Base-by-base conservation (phyloP, 805 yeast genomes). In the Kregervanrija pseudodelftensis region DNA sequence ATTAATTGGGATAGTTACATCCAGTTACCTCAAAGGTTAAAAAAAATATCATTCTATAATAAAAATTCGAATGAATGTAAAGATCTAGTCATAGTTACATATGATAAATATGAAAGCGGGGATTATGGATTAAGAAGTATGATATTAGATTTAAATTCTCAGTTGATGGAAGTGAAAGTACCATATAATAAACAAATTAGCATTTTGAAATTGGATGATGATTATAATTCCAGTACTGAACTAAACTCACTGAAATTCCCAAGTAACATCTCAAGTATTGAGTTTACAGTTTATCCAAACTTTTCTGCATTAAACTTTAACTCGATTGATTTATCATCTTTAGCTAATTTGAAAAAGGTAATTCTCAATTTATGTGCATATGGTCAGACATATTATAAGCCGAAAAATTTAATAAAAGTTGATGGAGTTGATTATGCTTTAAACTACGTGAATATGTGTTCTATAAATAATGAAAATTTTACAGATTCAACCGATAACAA, bases 381-480 rank as follows among this genome's bases (percentile, higher is more conserved):
- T 16, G 43, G 53, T 11, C 51, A 52, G 44, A 44, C 39, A 7
- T 57, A 55, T 36, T 47, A 55, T 14, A 54, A 49, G 11, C 61
- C 61, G 12, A 37, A 22, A 8, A 47, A 49, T 14, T 45, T 40
- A 31, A 52, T 53, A 28, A 47, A 50, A 8, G 44, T 12, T 8
- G 36, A 36, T 28, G 16, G 13, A 12, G 32, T 42, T 36, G 15
- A 22, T 4, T 42, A 42, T 22, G 33, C 36, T 11, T 47, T 28
- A 50, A 53, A 36, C 51, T 56, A 22, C 50, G 46, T 43, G 53
- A 55, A 40, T 52, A 55, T 38, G 55, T 53, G 30, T 49, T 44
- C 16, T 10, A 15, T 7, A 22, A 22, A 22, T 7, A 22, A 5
- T 7, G 7, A 22, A 8, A 7, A 7, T 7, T 22, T 22, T 22